Conservation (phyloP, 1,284 basidiomycete genomes). For the Ceratobasidium sp. region DNA sequence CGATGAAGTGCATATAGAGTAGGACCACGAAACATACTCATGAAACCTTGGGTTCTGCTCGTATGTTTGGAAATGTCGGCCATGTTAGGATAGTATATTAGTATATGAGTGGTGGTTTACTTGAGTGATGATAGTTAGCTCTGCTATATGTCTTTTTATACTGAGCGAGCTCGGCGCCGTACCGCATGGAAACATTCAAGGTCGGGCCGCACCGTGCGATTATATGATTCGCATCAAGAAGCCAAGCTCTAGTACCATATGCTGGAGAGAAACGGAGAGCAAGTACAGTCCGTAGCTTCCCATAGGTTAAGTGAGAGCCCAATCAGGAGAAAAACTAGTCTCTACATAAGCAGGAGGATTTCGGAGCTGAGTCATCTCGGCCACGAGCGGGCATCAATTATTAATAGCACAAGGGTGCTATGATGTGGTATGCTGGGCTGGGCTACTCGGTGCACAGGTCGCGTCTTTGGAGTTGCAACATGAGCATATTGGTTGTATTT, state of each 20-base stretch:
- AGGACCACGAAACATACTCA: constrained; percentile 11
- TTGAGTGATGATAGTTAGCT: not conserved
- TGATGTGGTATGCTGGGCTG: not conserved
- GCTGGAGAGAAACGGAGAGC: constrained; percentile 15
- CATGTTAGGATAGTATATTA: not conserved
- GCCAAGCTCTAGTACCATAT: not conserved
- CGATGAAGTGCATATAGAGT: too few relatives aligned
- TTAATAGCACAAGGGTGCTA: not conserved
- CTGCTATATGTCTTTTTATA: not conserved
- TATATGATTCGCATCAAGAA: not conserved
- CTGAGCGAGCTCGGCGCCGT: not conserved
- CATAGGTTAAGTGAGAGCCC: not conserved
- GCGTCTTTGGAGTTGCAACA: too few relatives aligned
- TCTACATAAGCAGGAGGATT: constrained; percentile 14
- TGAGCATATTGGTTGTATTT: too few relatives aligned
- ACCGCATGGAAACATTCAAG: not conserved
- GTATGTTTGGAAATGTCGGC: not conserved
- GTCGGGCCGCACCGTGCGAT: constrained; percentile 8
- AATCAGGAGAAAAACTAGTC: not conserved
- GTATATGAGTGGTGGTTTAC: constrained; percentile 12
- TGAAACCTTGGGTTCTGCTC: not conserved
- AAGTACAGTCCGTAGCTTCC: not conserved
- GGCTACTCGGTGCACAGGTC: not conserved
- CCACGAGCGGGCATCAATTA: not conserved
- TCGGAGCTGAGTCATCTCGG: constrained; percentile 28